Conservation (phyloP, 192 early-diverging fungal species). For the Allomyces macrogynus region DNA sequence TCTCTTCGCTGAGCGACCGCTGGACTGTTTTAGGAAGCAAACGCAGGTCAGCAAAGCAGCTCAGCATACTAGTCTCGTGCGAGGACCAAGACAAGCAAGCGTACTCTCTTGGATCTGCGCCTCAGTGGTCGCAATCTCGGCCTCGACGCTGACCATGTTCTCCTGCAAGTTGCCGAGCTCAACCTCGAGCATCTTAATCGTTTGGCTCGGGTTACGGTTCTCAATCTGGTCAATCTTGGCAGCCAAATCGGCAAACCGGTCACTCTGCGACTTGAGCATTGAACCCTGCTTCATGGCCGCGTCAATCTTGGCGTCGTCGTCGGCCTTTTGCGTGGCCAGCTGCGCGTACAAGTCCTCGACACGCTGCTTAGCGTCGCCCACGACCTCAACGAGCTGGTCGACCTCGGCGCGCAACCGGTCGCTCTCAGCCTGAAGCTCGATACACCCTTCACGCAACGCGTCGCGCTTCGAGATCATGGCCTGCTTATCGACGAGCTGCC, state of each 20-base stretch:
- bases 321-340: neutral
- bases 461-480: neutral
- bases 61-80: conserved; percentile 2
- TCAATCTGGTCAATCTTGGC: too few relatives aligned
- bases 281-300: too few relatives aligned
- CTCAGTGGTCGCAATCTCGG: conserved; percentile 8
- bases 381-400: neutral
- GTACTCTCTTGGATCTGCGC: neutral
- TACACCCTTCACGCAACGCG: neutral
- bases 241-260: too few relatives aligned
- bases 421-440: neutral
- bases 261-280: too few relatives aligned
- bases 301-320: too few relatives aligned
- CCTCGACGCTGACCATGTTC: conserved; percentile 19
- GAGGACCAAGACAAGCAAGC: neutral
- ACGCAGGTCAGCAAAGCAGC: conserved; percentile 12
- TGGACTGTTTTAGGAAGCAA: neutral
- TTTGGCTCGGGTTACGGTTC: too few relatives aligned
- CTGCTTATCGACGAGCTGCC: neutral
- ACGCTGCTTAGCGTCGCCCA: neutral
- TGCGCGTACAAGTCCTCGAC: neutral
- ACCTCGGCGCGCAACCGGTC: neutral
- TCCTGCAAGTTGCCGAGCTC: too few relatives aligned
- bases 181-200: neutral
- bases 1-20: conserved; percentile 2